Conservation (phyloP, 192 early-diverging fungal genomes). For the Entomortierella chlamydospora region DNA sequence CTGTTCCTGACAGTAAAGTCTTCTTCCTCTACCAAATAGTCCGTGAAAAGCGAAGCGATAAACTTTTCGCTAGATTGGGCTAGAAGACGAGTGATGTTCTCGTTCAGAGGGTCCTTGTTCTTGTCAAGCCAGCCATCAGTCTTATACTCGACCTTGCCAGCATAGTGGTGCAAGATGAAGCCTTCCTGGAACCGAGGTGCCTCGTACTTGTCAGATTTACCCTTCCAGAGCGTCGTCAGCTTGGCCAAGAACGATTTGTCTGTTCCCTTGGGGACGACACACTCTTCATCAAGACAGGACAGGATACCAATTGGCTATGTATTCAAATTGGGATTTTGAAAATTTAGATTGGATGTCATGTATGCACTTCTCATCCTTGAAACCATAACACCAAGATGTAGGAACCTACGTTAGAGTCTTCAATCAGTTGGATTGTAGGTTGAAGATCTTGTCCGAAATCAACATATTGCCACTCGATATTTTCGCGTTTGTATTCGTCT, state of each 20-base stretch:
- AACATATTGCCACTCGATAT: conserved; percentile 98
- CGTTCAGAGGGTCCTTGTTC: conserved; percentile 99
- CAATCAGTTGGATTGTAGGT: conserved; percentile 98
- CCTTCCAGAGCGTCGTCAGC: conserved; percentile 89
- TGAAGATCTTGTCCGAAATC: conserved; percentile 98
- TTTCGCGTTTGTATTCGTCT: conserved; percentile 96
- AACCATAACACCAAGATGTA: not conserved
- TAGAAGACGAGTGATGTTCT: conserved; percentile 88
- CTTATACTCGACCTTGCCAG: conserved; percentile 94
- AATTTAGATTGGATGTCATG: not conserved
- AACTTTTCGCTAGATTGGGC: conserved; percentile 86
- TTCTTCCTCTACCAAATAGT: conserved; percentile 77
- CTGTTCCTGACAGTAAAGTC: conserved; percentile 47
- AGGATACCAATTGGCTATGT: conserved; percentile 91
- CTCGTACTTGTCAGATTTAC: conserved; percentile 89
- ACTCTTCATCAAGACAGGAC: conserved; percentile 97
- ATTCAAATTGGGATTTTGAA: not conserved
- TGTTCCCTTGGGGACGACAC: conserved; percentile 95
- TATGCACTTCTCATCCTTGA: not conserved
- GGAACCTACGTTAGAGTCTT: conserved; percentile 86
- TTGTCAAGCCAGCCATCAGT: conserved; percentile 95
- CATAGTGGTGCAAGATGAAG: conserved; percentile 95
- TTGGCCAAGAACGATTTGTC: conserved; percentile 97
- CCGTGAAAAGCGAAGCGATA: conserved; percentile 84
- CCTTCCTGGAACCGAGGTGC: conserved; percentile 86